Percentiles rank a stretch among this genome's conserved stretches.
These are phyloP conservation scores for Aspergillus felis DNA, from an alignment of 2,329 filamentous ascomycete genomes.

Conservation along the genomic window DNA sequence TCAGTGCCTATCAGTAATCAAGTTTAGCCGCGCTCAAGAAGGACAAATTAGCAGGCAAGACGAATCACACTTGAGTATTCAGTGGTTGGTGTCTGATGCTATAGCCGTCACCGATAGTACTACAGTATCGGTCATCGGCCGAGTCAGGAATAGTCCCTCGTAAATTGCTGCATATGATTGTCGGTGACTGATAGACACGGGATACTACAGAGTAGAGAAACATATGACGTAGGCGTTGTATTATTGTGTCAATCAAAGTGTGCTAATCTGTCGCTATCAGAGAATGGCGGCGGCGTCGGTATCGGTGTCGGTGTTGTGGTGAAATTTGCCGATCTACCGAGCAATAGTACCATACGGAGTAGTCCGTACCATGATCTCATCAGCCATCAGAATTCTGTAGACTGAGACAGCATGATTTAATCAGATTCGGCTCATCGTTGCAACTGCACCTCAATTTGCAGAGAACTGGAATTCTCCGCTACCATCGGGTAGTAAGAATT, in stretches of 20 bases:
- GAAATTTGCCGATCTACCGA: neutral
- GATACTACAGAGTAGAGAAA: neutral
- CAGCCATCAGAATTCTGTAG: too few relatives aligned
- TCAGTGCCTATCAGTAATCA: too few relatives aligned
- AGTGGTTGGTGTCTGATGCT: neutral
- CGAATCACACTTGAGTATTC: too few relatives aligned
- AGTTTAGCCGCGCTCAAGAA: too few relatives aligned
- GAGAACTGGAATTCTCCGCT: neutral
- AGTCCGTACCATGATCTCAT: neutral
- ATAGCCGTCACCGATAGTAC: neutral
- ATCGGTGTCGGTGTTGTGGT: neutral
- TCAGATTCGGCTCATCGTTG: neutral
- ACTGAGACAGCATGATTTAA: neutral
- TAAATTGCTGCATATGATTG: neutral
- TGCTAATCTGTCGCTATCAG: slow-evolving; percentile 13
- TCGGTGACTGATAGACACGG: neutral
- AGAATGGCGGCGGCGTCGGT: slow-evolving; percentile 7
- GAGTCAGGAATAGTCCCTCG: neutral
- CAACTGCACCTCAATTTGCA: neutral
- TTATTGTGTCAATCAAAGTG: neutral
- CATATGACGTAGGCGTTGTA: slow-evolving; percentile 4
- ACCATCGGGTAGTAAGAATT: neutral
- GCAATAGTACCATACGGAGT: neutral
- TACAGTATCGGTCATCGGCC: neutral
- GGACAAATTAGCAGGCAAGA: neutral